phyloP scores from a whole-genome alignment of 768 basidiomycete genomes.

The Scleroderma bovista region DNA sequence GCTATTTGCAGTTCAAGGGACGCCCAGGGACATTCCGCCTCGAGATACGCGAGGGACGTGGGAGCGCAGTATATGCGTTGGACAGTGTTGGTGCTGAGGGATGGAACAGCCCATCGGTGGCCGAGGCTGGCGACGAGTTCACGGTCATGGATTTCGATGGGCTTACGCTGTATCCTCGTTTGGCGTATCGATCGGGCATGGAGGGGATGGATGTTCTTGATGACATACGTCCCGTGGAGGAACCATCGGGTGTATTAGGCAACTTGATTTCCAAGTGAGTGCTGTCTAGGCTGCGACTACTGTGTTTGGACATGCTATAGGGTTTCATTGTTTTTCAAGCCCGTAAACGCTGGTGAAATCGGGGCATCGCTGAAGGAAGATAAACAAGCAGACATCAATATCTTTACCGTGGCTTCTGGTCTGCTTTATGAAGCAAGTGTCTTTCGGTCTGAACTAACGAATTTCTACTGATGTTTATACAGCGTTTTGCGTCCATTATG shows the following conservation, averaged over 20 bases:
- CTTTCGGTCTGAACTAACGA: slow-evolving; percentile 1
- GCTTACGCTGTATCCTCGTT: slow-evolving; percentile 78
- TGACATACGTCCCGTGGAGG: slow-evolving; percentile 32
- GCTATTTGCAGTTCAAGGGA: slow-evolving; percentile 94
- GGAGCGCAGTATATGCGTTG: slow-evolving; percentile 72
- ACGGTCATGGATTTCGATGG: slow-evolving; percentile 89
- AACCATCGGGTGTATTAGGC: slow-evolving; percentile 38
- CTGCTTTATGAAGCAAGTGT: slow-evolving; percentile 82
- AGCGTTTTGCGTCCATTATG: slow-evolving; percentile 99
- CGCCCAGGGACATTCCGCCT: slow-evolving; percentile 84
- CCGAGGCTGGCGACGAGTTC: slow-evolving; percentile 65
- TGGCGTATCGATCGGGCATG: slow-evolving; percentile 67
- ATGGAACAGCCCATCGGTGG: slow-evolving; percentile 73
- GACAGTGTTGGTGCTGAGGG: slow-evolving; percentile 88
- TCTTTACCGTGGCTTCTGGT: slow-evolving; percentile 98
- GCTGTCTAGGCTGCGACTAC: neutral
- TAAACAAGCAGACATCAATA: slow-evolving; percentile 88
- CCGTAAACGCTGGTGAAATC: slow-evolving; percentile 18
- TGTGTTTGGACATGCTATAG: slow-evolving; percentile 22
- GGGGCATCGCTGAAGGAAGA: slow-evolving; percentile 21
- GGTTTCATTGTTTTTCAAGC: slow-evolving; percentile 40
- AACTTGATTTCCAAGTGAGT: slow-evolving; percentile 49
- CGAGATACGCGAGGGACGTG: slow-evolving; percentile 77
- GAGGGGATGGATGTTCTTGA: slow-evolving; percentile 77
- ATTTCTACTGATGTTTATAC: slow-evolving; percentile 2